Evolutionary conservation across 2,329 filamentous ascomycete species (phyloP), one percentile per base, ranked within the genome.

Genomic region (Diaporthe batatas): DNA sequence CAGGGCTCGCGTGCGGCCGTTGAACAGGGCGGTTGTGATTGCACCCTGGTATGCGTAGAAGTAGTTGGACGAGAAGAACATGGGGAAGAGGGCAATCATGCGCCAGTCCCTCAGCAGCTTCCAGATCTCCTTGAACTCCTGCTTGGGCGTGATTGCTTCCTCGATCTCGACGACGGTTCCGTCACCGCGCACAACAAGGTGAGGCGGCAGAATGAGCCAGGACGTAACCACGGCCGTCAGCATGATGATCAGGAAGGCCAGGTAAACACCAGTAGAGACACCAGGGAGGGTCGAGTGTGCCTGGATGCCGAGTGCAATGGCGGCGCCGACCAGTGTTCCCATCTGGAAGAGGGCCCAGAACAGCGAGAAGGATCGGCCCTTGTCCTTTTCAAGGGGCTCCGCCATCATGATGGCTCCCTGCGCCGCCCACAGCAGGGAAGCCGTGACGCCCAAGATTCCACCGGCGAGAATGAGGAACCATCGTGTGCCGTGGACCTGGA

Each of bases 21-120:
- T 91, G 85, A 95, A 95, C 75, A 91, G 88, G 59, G 90, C 88
- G 18, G 86, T 85, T 76, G 95, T 95, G 81, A 95, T 87, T 64
- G 87, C 88, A 79, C 94, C 94, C 77, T 95, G 93, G 81, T 95
- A 96, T 71, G 91, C 90, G 82, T 94, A 94, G 83, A 96, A 96
- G 91, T 92, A 94, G 81, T 96, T 95, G 79, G 91, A 93, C 29
- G 91, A 89, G 80, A 93, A 89, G 84, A 95, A 95, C 91, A 95
- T 93, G 77, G 93, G 93, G 83, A 94, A 95, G 39, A 95, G 87
- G 8, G 91, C 82, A 62, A 94, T 76, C 76, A 95, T 92, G 79
- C 75, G 72, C 75, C 73, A 75, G 59, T 77, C 76, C 70, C 51
- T 73, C 23, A 74, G 32, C 49, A 76, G 36, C 6, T 51, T 47